Evolutionary conservation across 768 basidiomycete species (phyloP), one percentile per base, ranked within the genome.

Genomic region (Trametes cingulata): DNA sequence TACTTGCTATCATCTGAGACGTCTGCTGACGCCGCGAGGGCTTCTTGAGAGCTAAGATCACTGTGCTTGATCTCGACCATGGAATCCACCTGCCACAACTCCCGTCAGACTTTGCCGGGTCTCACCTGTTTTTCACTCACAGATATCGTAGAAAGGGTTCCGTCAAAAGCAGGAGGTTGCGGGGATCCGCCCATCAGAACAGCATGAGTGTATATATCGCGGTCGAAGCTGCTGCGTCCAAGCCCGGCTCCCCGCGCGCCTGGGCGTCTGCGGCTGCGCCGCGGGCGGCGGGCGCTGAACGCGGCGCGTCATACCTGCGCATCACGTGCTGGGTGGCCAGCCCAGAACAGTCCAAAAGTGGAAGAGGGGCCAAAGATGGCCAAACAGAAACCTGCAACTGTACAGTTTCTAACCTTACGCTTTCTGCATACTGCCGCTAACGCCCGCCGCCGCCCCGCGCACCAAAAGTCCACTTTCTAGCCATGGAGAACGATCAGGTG

Each of bases 401-500:
- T 71, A 71, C 64, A 71, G 70, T 68, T 71, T 55, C 63, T 65
- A 71, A 71, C 67, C 61, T 67, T 71, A 66, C 60, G 66, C 58
- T 49, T 60, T 62, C 63, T 53, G 66, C 40, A 49, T 49, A 64
- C 58, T 29, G 47, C 61, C 64, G 52, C 52, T 49, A 58, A 66
- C 61, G 52, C 58, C 56, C 61, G 58, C 56, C 61, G 65, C 49
- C 65, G 62, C 56, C 48, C 65, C 57, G 50, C 51, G 42, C 55
- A 58, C 55, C 19, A 58, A 52, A 68, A 67, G 59, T 66, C 62
- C 66, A 58, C 54, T 51, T 52, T 58, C 53, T 71, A 66, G 76
- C 77, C 75, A 93, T 93, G 91, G 90, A 93, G 86, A 93, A 93
- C 90, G 91, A 92, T 75, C 85, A 88, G 79, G 91, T 91, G 72